These are phyloP conservation scores for Zymoseptoria pseudotritici DNA, from an alignment of 2,329 filamentous ascomycete genomes.

Conservation along the genomic window DNA sequence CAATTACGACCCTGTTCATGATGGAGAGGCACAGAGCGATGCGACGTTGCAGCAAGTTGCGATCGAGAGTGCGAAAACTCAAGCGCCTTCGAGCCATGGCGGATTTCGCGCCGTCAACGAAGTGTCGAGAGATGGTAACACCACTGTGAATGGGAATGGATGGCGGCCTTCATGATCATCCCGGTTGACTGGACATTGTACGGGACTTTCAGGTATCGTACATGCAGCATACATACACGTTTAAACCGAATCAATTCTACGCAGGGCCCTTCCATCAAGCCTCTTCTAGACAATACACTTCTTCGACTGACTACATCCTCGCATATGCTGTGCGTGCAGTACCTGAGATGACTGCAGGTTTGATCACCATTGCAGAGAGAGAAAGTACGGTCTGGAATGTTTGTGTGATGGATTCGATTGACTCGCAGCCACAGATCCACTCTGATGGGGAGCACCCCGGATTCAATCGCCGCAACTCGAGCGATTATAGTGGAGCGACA, in stretches of 20 bases:
- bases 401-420: not conserved
- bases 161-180: not conserved
- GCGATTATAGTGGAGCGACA: not conserved
- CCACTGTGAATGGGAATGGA: not conserved
- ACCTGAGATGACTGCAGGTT: constrained; percentile 4
- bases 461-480: not conserved
- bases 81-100: constrained; percentile 3
- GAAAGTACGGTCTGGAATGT: not conserved
- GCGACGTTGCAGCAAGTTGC: not conserved
- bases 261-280: not conserved
- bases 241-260: not conserved
- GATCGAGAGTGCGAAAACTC: not conserved
- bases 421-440: not conserved
- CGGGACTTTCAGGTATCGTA: not conserved
- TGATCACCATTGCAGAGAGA: constrained; percentile 8
- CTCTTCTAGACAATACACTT: not conserved
- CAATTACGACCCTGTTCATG: constrained; percentile 11
- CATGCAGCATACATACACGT: not conserved
- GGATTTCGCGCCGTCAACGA: constrained; percentile 13
- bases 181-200: not conserved
- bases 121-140: not conserved
- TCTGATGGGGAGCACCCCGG: not conserved
- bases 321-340: not conserved
- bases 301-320: not conserved
- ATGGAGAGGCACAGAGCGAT: constrained; percentile 1